Percentiles rank a stretch among this genome's conserved stretches.
Conservation (phyloP, 2,329 filamentous ascomycete species). For the Colletotrichum musae region DNA sequence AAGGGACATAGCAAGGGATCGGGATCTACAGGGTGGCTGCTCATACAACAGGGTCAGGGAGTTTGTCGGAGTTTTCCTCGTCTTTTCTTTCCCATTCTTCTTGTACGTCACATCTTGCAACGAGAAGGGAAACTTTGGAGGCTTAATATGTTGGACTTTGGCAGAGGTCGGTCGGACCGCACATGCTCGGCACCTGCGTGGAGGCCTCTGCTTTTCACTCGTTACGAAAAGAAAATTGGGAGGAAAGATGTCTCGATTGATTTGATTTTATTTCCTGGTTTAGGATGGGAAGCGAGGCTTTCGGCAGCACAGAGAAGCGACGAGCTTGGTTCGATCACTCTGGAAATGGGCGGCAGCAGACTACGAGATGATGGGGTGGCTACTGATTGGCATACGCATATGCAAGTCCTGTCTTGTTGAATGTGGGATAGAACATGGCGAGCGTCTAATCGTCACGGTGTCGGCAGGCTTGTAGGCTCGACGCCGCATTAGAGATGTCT, state of each 20-base stretch:
- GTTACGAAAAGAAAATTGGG: conserved; percentile 1
- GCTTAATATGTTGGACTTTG: conserved; percentile 27
- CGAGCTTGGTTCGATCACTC: neutral
- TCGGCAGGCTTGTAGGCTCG: conserved; percentile 15
- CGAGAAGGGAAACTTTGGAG: conserved; percentile 11
- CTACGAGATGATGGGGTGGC: neutral
- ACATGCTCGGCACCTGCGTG: neutral
- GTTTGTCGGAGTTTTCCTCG: conserved; percentile 30
- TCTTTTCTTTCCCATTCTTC: neutral
- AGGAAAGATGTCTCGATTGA: neutral
- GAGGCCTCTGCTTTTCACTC: conserved; percentile 5
- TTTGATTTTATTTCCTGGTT: neutral
- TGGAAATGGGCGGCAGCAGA: conserved; percentile 7
- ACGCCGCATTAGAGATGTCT: conserved; percentile 36
- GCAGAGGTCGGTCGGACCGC: neutral
- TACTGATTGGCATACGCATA: conserved; percentile 7
- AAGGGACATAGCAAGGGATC: conserved; percentile 33
- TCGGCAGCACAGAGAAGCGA: neutral
- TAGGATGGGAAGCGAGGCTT: neutral
- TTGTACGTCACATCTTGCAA: conserved; percentile 1
- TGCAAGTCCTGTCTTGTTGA: conserved; percentile 9
- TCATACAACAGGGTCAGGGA: conserved; percentile 37
- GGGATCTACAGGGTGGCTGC: conserved; percentile 35
- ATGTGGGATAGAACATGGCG: conserved; percentile 31
- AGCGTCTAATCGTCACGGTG: conserved; percentile 27